Conservation (phyloP, 164 flowering plant species). For the Stephania yunnanensis region DNA sequence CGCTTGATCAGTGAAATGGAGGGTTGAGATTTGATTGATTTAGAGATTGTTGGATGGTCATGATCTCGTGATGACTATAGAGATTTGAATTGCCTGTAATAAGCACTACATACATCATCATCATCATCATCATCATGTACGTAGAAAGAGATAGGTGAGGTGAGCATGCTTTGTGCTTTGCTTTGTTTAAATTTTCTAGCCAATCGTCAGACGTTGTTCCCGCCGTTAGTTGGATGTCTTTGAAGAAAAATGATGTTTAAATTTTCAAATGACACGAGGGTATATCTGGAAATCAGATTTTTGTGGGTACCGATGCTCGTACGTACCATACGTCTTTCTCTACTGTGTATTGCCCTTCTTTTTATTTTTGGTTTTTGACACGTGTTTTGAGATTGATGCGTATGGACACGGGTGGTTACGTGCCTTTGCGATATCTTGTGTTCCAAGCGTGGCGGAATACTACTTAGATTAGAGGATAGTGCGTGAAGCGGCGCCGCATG, state of each 20-base stretch:
- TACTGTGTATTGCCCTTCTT: neutral
- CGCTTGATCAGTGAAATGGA: slow-evolving; percentile 57
- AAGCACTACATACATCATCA: neutral
- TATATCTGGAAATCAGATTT: neutral
- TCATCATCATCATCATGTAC: neutral
- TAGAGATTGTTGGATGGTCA: no score
- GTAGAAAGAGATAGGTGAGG: neutral
- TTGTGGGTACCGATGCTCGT: neutral
- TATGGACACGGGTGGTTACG: neutral
- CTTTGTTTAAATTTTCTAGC: neutral
- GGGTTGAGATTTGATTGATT: neutral
- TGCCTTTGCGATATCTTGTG: no score
- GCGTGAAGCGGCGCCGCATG: no score
- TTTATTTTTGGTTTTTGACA: neutral
- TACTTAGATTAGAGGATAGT: no score
- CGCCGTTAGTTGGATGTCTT: neutral
- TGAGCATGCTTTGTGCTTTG: no score
- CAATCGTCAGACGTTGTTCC: neutral
- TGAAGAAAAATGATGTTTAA: neutral
- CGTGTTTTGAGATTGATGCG: neutral
- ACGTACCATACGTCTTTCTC: neutral
- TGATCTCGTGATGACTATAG: neutral
- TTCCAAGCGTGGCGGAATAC: no score
- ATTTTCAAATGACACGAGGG: neutral
- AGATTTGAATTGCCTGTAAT: neutral